phyloP scores from a whole-genome alignment of 2,329 filamentous ascomycete genomes.

The Nemania sp. region DNA sequence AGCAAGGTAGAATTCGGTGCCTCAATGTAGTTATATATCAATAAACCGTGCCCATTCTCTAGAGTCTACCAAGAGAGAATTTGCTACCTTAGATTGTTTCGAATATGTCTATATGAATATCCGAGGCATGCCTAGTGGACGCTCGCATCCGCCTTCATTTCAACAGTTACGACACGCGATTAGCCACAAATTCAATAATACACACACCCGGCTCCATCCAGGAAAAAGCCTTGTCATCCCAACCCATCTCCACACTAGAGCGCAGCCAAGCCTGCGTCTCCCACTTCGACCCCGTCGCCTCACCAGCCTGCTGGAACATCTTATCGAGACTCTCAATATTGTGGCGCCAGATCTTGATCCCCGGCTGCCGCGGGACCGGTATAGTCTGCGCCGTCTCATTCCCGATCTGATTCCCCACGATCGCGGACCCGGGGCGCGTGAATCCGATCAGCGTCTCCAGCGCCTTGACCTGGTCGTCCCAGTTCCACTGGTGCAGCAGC shows the following conservation, averaged over 20 bases:
- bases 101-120: not conserved
- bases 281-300: slow-evolving; percentile 31
- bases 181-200: not conserved
- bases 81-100: too few species aligned
- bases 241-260: slow-evolving; percentile 31
- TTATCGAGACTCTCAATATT: slow-evolving; percentile 19
- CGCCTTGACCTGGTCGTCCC: slow-evolving; percentile 54
- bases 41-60: too few species aligned
- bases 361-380: not conserved
- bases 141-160: not conserved
- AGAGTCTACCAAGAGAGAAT: not conserved
- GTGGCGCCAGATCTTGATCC: not conserved
- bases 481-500: slow-evolving; percentile 59
- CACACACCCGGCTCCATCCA: slow-evolving; percentile 28
- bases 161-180: not conserved
- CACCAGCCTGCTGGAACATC: slow-evolving; percentile 32
- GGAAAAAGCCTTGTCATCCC: slow-evolving; percentile 21
- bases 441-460: slow-evolving; percentile 46
- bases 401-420: slow-evolving; percentile 19
- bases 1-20: too few species aligned
- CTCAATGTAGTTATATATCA: too few species aligned
- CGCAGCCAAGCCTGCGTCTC: slow-evolving; percentile 34
- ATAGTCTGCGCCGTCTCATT: not conserved
- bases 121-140: too few species aligned
- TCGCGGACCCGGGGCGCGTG: slow-evolving; percentile 3